Conservation (phyloP, 768 basidiomycete genomes). For the Roridomyces roridus region DNA sequence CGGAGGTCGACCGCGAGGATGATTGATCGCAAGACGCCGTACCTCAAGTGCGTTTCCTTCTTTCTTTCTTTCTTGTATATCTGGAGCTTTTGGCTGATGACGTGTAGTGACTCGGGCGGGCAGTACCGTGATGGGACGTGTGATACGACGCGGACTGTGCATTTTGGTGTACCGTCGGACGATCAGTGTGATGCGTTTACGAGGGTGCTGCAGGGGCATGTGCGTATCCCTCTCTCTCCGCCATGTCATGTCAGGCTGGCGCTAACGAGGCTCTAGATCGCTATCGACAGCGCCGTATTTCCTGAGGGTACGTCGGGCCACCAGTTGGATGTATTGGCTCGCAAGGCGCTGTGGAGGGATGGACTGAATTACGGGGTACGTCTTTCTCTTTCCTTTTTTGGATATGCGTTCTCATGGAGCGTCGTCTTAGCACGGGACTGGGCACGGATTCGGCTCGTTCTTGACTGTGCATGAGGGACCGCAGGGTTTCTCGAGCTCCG, state of each 20-base stretch:
- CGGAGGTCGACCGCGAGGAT: constrained; percentile 67
- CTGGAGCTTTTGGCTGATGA: constrained; percentile 20
- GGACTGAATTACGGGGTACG: constrained; percentile 80
- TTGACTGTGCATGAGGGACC: constrained; percentile 87
- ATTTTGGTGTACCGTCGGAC: constrained; percentile 87
- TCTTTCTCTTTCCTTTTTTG: constrained; percentile 15
- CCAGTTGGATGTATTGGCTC: constrained; percentile 88
- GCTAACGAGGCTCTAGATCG: no score
- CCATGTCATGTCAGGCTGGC: no score
- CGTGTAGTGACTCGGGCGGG: constrained; percentile 85
- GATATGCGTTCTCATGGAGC: constrained; percentile 9
- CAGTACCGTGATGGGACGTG: constrained; percentile 91
- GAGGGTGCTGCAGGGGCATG: constrained; percentile 94
- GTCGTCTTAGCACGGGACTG: constrained; percentile 78
- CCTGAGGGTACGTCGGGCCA: constrained; percentile 88
- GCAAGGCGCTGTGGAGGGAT: constrained; percentile 86
- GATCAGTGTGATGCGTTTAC: constrained; percentile 93
- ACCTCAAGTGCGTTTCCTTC: constrained; percentile 75
- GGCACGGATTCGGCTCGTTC: constrained; percentile 90
- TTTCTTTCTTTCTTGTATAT: no score
- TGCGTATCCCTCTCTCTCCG: constrained; percentile 48
- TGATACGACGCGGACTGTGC: constrained; percentile 81
- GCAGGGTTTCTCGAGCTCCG: constrained; percentile 73
- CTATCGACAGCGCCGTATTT: constrained; percentile 89
- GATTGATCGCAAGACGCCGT: constrained; percentile 82